Percentiles rank a stretch among this genome's conserved stretches.
These are phyloP conservation scores for Typha latifolia DNA, from an alignment of 176 grass and related monocot genomes.

Conservation along the genomic window DNA sequence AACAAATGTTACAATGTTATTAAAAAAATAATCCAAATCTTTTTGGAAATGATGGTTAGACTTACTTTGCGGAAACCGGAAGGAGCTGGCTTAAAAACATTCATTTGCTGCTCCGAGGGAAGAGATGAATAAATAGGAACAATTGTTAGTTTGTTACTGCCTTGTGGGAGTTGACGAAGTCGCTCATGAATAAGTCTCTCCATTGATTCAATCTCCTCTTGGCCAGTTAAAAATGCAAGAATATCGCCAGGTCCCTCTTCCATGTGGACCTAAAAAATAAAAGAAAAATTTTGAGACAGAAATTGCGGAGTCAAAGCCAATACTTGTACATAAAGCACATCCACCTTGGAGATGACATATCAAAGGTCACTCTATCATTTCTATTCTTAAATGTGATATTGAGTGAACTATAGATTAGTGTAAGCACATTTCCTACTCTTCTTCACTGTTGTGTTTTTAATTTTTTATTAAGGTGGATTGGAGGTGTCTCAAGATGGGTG, in stretches of 20 bases:
- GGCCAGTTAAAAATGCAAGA: slow-evolving; percentile 55
- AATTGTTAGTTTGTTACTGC: slow-evolving; percentile 50
- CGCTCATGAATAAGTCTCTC: slow-evolving; percentile 80
- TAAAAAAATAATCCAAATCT: slow-evolving; percentile 15
- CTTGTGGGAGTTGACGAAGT: slow-evolving; percentile 45
- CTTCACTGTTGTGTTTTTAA: too few relatives aligned
- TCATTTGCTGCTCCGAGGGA: slow-evolving; percentile 91
- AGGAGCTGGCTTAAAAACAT: slow-evolving; percentile 70
- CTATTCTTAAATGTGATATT: too few relatives aligned
- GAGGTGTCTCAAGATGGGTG: too few relatives aligned
- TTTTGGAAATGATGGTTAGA: background rate
- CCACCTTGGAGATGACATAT: too few relatives aligned
- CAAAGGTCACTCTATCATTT: too few relatives aligned
- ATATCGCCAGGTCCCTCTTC: slow-evolving; percentile 40
- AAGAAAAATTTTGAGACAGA: slow-evolving; percentile 19
- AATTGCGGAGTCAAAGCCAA: background rate
- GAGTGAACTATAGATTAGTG: too few relatives aligned
- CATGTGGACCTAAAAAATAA: slow-evolving; percentile 51
- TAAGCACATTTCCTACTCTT: too few relatives aligned
- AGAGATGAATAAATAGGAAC: slow-evolving; percentile 91
- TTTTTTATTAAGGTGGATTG: too few relatives aligned
- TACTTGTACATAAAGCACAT: background rate
- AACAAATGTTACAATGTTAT: background rate
- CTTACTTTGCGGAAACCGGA: slow-evolving; percentile 73
- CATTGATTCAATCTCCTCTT: slow-evolving; percentile 85